A percentile compares a stretch with the other conserved stretches of the same genome.
Evolutionary conservation across 208 protist species (phyloP).

Genomic region (Acanthamoeba royreba): DNA sequence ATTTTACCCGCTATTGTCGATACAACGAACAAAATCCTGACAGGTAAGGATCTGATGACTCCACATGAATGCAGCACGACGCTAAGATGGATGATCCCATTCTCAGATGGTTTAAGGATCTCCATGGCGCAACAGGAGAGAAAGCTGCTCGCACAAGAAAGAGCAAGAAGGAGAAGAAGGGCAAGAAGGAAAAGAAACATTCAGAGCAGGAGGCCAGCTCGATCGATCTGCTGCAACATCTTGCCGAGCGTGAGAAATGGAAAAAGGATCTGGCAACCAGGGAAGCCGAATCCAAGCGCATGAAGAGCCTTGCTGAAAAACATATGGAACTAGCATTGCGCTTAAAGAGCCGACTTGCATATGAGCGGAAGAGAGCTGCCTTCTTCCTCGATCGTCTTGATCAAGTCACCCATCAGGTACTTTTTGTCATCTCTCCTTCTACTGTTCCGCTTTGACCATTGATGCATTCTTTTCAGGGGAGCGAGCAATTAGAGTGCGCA

Average conservation of each 20-base stretch:
- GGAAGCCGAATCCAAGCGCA: background rate
- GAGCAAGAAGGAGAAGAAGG: background rate
- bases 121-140: too few relatives aligned
- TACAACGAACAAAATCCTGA: slow-evolving; percentile 28
- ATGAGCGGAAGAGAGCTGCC: background rate
- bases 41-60: too few relatives aligned
- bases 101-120: too few relatives aligned
- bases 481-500: background rate
- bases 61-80: too few relatives aligned
- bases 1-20: background rate
- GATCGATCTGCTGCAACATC: background rate
- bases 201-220: too few relatives aligned
- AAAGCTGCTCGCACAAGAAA: too few relatives aligned
- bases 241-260: background rate
- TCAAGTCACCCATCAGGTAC: background rate
- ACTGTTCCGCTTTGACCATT: too few relatives aligned
- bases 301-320: background rate
- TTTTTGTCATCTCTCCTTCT: background rate
- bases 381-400: slow-evolving; percentile 10
- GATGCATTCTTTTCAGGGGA: too few relatives aligned
- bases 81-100: too few relatives aligned
- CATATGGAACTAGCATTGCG: background rate
- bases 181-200: slow-evolving; percentile 5
- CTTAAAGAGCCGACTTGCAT: background rate
- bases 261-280: background rate